Conservation (phyloP, 352 stramenopile genomes). For the Globisporangium spiculum region DNA sequence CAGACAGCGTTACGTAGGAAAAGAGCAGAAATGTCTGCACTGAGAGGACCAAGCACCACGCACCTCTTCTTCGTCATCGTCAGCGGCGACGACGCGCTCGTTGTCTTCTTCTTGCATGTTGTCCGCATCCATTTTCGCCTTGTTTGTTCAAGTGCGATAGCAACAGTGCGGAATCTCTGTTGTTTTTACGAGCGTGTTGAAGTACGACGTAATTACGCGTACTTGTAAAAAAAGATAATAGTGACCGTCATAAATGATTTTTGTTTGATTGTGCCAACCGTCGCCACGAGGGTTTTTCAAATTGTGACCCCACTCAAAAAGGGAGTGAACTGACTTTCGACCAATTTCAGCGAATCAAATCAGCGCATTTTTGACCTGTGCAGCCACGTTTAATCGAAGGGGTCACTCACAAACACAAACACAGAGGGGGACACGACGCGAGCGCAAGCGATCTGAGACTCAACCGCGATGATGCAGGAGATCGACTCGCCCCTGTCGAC, state of each 20-base stretch:
- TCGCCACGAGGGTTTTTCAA: neutral
- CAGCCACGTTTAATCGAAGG: constrained; percentile 8
- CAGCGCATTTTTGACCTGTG: neutral
- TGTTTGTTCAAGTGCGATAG: neutral
- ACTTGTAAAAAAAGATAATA: constrained; percentile 1
- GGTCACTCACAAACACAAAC: neutral
- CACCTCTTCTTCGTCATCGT: constrained; percentile 23
- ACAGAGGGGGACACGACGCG: neutral
- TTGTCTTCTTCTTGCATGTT: neutral
- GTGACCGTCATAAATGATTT: neutral
- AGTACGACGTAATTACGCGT: constrained; percentile 13
- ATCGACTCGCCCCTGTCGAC: constrained; percentile 17
- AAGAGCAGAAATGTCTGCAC: neutral
- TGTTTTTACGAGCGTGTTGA: constrained; percentile 12
- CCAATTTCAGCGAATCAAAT: constrained; percentile 7
- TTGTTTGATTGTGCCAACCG: neutral
- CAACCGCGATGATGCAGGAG: constrained; percentile 25
- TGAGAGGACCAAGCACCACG: neutral
- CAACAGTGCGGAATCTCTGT: neutral
- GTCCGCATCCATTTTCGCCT: constrained; percentile 13
- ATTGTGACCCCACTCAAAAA: neutral
- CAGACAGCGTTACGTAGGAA: neutral
- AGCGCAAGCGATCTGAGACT: neutral
- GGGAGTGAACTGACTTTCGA: constrained; percentile 4
- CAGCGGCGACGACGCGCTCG: constrained; percentile 2